A percentile compares a stretch with the other conserved stretches of the same genome.
Conservation (phyloP, 2,329 filamentous ascomycete genomes). For the Ophiosphaerella herpotricha region DNA sequence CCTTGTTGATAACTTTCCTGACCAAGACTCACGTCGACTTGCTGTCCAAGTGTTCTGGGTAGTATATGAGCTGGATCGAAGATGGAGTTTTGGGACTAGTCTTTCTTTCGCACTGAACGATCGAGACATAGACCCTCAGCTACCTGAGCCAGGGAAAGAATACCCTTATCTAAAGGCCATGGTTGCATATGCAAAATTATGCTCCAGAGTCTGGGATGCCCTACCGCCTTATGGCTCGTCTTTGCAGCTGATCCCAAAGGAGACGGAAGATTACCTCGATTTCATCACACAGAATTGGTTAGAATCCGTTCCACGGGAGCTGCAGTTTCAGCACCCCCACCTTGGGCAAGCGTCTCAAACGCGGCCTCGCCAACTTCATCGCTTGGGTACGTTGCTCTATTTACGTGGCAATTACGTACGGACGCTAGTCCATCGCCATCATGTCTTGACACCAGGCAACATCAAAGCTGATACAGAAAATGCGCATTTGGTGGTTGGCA, state of each 20-base stretch:
- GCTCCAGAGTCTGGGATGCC: conserved; percentile 26
- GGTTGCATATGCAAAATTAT: conserved; percentile 22
- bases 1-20: conserved; percentile 21
- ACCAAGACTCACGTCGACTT: conserved; percentile 10
- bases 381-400: conserved; percentile 19
- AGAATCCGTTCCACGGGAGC: conserved; percentile 17
- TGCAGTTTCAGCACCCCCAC: conserved; percentile 21
- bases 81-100: conserved; percentile 29
- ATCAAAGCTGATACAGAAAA: conserved; percentile 14
- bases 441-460: conserved; percentile 23
- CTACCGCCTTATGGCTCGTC: conserved; percentile 23
- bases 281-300: conserved; percentile 27
- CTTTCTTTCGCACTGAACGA: conserved; percentile 25
- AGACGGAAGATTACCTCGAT: conserved; percentile 26
- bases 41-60: conserved; percentile 26
- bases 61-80: conserved; percentile 24
- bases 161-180: conserved; percentile 23
- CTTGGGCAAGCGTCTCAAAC: conserved; percentile 8
- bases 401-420: conserved; percentile 26
- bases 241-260: conserved; percentile 22
- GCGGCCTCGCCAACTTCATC: conserved; percentile 20
- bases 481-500: conserved; percentile 19
- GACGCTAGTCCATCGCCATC: conserved; percentile 22
- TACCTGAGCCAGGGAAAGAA: conserved; percentile 22
- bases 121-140: conserved; percentile 22